phyloP scores from a whole-genome alignment of 176 grass and related monocot species.

The Aegilops longissima region DNA sequence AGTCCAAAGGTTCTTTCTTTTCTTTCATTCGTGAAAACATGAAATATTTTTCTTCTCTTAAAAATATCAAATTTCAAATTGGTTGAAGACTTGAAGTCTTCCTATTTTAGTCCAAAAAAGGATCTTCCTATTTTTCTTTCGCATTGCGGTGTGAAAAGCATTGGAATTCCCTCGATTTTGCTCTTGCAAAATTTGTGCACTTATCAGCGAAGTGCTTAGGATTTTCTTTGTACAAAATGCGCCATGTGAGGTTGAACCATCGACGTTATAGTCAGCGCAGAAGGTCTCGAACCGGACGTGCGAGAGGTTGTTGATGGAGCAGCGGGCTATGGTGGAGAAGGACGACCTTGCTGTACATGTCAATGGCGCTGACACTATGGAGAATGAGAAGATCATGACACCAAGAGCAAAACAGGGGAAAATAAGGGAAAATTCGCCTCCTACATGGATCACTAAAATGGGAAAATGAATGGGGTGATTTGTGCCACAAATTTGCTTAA shows the following conservation, averaged over 20 bases:
- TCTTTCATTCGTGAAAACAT: neutral
- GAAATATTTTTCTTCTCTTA: no score
- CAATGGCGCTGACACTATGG: neutral
- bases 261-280: neutral
- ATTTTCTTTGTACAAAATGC: neutral
- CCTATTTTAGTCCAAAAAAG: no score
- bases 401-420: no score
- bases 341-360: neutral
- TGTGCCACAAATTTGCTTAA: no score
- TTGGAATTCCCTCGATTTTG: neutral
- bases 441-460: no score
- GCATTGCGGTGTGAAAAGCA: neutral
- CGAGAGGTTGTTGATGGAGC: constrained; percentile 5
- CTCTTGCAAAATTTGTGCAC: neutral
- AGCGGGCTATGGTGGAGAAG: constrained; percentile 7
- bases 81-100: no score
- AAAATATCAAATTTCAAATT: no score
- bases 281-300: constrained; percentile 17
- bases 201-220: no score
- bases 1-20: neutral
- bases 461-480: no score
- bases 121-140: neutral
- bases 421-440: no score
- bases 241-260: no score
- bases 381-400: neutral